Conservation (phyloP, 2,329 filamentous ascomycete species). For the Diaporthe sp. region DNA sequence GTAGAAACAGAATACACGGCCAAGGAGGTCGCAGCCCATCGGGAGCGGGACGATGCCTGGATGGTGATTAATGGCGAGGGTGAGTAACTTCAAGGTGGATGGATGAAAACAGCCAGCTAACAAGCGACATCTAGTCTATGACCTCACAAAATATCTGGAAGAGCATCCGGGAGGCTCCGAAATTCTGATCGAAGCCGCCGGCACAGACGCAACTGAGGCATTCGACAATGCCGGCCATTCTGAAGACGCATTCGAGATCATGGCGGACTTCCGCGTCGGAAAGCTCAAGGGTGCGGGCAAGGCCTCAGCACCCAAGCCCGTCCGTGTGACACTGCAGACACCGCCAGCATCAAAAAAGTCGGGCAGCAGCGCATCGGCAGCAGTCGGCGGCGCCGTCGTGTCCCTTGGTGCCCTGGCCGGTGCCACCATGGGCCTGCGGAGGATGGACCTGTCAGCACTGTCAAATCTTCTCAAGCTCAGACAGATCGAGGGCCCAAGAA, state of each 20-base stretch:
- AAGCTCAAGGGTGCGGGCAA: conserved; percentile 51
- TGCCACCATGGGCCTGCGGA: conserved; percentile 31
- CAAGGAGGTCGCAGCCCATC: conserved; percentile 65
- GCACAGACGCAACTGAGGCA: conserved; percentile 82
- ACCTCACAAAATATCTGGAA: conserved; percentile 69
- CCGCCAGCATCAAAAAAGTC: conserved; percentile 17
- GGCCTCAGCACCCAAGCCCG: conserved; percentile 27
- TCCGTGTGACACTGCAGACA: conserved; percentile 35
- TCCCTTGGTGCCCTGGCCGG: conserved; percentile 37
- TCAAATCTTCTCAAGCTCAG: conserved; percentile 39
- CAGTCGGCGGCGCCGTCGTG: conserved; percentile 35
- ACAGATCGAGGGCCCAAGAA: neutral
- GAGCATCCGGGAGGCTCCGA: conserved; percentile 83
- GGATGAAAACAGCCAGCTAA: neutral
- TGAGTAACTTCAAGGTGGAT: conserved; percentile 45
- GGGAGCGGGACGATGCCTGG: conserved; percentile 64
- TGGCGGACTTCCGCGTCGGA: conserved; percentile 56
- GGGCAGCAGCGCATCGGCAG: conserved; percentile 22
- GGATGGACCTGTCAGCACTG: conserved; percentile 41
- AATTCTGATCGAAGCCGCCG: conserved; percentile 82
- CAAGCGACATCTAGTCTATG: conserved; percentile 61
- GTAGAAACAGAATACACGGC: conserved; percentile 48
- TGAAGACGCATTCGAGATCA: conserved; percentile 66
- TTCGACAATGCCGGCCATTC: conserved; percentile 91
- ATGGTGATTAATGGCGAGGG: conserved; percentile 70